Evolutionary conservation across 352 stramenopile species (phyloP), one percentile per base, ranked within the genome.

Genomic region (Pythium sp.): DNA sequence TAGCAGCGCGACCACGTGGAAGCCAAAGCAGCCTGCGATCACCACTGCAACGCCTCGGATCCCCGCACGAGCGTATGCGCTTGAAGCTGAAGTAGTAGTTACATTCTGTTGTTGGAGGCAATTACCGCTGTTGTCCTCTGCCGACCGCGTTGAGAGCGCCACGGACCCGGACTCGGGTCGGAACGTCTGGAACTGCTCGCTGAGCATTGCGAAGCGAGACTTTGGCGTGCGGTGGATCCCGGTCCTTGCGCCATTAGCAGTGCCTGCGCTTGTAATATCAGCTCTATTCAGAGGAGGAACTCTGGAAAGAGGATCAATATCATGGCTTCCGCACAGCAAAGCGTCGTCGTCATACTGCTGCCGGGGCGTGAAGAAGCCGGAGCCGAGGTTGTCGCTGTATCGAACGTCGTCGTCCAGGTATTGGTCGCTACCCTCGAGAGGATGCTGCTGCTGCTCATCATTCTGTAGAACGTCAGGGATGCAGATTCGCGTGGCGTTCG

Each of bases 1-100:
- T 5, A 78, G 49, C 4, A 80, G 58, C 0, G 63, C 68, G 5
- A 62, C 7, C 5, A 64, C 34, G 38, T 76, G 60, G 5, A 65
- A 20, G 3, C 58, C 7, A 12, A 80, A 47, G 53, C 74, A 80
- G 0, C 49, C 9, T 8, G 58, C 24, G 32, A 77, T 79, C 14
- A 62, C 1, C n/a, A 26, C 41, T 41, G 63, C 51, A 11, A 62
- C 26, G 22, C 18, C 28, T 36, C 34, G 38, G 26, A 53, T 32
- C 1, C 38, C 59, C 3, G 20, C 15, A 11, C 15, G 36, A 15
- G 26, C 30, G 22, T 22, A 32, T 8, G 43, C 5, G 43, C 43
- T 22, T 51, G 43, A 22, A 11, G 32, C 32, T 38, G 30, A 32
- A 46, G 43, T 1, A 8, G 15, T n/a, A 20, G 15, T 20, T 15